phyloP scores from a whole-genome alignment of 139 green algal genomes.

The Nannochloris sp. region DNA sequence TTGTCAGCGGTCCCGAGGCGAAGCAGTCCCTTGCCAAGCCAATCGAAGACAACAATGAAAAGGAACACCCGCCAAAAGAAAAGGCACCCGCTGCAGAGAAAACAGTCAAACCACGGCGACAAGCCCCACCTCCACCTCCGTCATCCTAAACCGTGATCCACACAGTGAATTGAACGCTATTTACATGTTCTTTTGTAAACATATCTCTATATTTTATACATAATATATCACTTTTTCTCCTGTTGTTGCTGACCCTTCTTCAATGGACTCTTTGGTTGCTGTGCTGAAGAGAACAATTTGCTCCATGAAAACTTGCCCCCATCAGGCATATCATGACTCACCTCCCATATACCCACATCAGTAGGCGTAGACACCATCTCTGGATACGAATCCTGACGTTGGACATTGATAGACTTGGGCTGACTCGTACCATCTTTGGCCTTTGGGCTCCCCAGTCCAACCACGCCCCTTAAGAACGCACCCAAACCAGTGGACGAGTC shows the following conservation, averaged over 20 bases:
- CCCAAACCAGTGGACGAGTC: too few relatives aligned
- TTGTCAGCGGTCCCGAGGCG: not conserved
- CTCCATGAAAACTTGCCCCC: constrained; percentile 5
- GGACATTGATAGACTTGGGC: not conserved
- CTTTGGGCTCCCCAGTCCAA: not conserved
- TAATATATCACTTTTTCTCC: too few relatives aligned
- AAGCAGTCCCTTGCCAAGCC: not conserved
- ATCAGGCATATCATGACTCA: not conserved
- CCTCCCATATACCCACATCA: constrained; percentile 9
- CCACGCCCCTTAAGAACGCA: too few relatives aligned
- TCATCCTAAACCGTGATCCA: not conserved
- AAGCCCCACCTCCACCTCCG: constrained; percentile 6
- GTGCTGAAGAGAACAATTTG: not conserved
- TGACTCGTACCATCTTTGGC: not conserved
- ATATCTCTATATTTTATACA: too few relatives aligned
- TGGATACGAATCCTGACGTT: constrained; percentile 6
- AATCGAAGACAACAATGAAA: constrained; percentile 1
- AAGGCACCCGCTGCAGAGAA: not conserved
- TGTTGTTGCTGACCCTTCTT: too few relatives aligned
- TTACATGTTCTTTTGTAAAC: too few relatives aligned
- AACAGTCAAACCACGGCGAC: not conserved
- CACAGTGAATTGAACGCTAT: not conserved
- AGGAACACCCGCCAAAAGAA: not conserved
- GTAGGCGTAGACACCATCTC: constrained; percentile 6
- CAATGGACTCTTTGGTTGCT: constrained; percentile 2